Conservation (phyloP, 2,329 filamentous ascomycete species). For the Clonostachys sp. region DNA sequence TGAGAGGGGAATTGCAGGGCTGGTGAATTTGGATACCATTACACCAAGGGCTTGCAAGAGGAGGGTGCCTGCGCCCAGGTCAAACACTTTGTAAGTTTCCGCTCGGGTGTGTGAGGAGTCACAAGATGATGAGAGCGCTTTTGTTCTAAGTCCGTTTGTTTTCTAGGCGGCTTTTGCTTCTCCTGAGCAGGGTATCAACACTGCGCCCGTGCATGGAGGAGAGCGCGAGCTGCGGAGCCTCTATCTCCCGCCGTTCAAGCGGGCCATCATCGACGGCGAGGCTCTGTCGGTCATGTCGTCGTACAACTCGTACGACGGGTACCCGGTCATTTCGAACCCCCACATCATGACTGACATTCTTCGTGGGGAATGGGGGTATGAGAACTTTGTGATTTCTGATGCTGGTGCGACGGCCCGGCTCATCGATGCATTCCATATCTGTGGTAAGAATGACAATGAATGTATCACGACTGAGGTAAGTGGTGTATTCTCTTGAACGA, state of each 20-base stretch:
- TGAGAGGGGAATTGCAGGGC: conserved; percentile 22
- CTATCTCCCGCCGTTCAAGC: conserved; percentile 58
- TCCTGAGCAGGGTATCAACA: conserved; percentile 71
- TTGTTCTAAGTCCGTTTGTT: neutral
- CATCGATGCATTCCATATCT: conserved; percentile 61
- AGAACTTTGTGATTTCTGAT: conserved; percentile 61
- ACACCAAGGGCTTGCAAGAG: conserved; percentile 54
- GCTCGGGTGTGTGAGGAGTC: neutral
- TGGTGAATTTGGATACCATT: conserved; percentile 62
- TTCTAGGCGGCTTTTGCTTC: conserved; percentile 53
- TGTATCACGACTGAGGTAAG: conserved; percentile 55
- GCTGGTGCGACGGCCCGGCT: conserved; percentile 68
- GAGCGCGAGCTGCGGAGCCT: conserved; percentile 50
- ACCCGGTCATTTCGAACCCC: conserved; percentile 62
- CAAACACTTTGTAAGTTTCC: conserved; percentile 60
- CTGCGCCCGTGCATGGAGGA: conserved; percentile 50
- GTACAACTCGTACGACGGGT: conserved; percentile 71
- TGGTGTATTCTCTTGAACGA: neutral
- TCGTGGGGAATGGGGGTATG: conserved; percentile 67
- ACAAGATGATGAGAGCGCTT: neutral
- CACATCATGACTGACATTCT: conserved; percentile 65
- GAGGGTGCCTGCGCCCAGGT: conserved; percentile 66
- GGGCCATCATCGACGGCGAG: conserved; percentile 65
- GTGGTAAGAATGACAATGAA: conserved; percentile 54
- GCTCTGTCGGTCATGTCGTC: conserved; percentile 69